Evolutionary conservation across 768 basidiomycete genomes (phyloP).

Genomic region (Lyophyllum semitale): DNA sequence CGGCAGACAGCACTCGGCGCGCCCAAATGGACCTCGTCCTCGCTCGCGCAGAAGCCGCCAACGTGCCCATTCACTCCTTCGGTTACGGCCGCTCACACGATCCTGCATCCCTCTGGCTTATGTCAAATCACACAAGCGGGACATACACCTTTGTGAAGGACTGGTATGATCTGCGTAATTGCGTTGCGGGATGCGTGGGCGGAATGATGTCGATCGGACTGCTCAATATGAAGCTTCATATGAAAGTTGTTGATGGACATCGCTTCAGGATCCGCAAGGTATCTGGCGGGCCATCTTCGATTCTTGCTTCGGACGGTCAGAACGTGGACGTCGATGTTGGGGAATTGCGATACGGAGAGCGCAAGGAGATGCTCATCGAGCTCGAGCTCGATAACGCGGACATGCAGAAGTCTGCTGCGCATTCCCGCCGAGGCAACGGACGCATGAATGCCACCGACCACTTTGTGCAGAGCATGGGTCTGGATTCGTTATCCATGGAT

Average conservation of each 20-base stretch:
- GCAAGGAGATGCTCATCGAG: conserved; percentile 96
- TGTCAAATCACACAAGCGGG: conserved; percentile 97
- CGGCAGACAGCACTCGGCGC: conserved; percentile 86
- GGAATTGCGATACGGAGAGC: conserved; percentile 94
- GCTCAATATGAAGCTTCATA: conserved; percentile 91
- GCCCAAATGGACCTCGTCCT: conserved; percentile 99
- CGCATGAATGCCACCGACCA: conserved; percentile 83
- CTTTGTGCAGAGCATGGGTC: conserved; percentile 84
- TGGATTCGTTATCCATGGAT: conserved; percentile 73
- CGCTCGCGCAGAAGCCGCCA: conserved; percentile 94
- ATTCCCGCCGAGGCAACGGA: conserved; percentile 25
- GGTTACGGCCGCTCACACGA: conserved; percentile 98
- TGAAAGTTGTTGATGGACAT: conserved; percentile 87
- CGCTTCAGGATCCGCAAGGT: conserved; percentile 95
- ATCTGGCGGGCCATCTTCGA: conserved; percentile 83
- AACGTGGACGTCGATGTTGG: conserved; percentile 95
- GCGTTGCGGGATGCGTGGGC: conserved; percentile 92
- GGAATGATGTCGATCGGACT: conserved; percentile 97
- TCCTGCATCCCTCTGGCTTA: conserved; percentile 96
- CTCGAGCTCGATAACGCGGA: conserved; percentile 88
- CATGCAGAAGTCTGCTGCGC: conserved; percentile 37
- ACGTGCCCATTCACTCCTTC: conserved; percentile 95
- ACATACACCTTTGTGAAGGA: conserved; percentile 98
- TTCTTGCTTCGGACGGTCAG: conserved; percentile 89
- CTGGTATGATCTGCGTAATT: conserved; percentile 93